Evolutionary conservation across 495 filamentous ascomycete genomes (phyloP).

Genomic region (Aspergillus taichungensis): DNA sequence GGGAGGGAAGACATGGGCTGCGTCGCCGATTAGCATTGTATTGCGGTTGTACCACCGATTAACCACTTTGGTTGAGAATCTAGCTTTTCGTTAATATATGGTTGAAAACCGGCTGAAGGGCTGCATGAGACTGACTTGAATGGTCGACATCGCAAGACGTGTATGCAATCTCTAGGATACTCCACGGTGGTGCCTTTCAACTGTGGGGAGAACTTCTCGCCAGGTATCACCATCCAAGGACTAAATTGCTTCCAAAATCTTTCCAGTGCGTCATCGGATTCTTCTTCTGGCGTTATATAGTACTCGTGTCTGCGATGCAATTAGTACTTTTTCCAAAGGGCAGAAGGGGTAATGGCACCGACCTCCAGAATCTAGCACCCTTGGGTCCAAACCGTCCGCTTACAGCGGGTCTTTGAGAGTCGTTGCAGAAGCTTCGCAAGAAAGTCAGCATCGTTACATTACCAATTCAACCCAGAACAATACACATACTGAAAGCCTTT

Average conservation of each 20-base stretch:
- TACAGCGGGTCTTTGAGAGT: neutral
- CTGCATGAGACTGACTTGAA: slow-evolving; percentile 23
- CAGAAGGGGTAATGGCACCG: neutral
- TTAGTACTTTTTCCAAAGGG: neutral
- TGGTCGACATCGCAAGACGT: slow-evolving; percentile 34
- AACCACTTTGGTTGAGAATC: slow-evolving; percentile 17
- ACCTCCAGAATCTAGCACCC: neutral
- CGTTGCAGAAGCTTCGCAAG: neutral
- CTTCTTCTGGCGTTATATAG: neutral
- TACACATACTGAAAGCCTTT: slow-evolving; percentile 19
- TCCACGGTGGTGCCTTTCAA: slow-evolving; percentile 6
- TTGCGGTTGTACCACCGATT: slow-evolving; percentile 34
- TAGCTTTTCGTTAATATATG: neutral
- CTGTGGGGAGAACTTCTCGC: neutral
- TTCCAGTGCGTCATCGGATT: neutral
- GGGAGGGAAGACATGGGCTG: slow-evolving; percentile 41
- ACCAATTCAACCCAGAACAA: neutral
- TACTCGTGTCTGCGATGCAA: neutral
- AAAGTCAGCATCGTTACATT: neutral
- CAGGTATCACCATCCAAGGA: neutral
- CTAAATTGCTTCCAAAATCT: neutral
- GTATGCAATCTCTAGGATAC: slow-evolving; percentile 35
- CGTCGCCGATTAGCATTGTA: slow-evolving; percentile 34
- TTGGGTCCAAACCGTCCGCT: slow-evolving; percentile 1
- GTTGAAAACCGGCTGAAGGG: neutral